A percentile compares a stretch with the other conserved stretches of the same genome.
These are phyloP conservation scores for Styphnolobium japonicum DNA, from an alignment of 306 rosid genomes.

Conservation along the genomic window DNA sequence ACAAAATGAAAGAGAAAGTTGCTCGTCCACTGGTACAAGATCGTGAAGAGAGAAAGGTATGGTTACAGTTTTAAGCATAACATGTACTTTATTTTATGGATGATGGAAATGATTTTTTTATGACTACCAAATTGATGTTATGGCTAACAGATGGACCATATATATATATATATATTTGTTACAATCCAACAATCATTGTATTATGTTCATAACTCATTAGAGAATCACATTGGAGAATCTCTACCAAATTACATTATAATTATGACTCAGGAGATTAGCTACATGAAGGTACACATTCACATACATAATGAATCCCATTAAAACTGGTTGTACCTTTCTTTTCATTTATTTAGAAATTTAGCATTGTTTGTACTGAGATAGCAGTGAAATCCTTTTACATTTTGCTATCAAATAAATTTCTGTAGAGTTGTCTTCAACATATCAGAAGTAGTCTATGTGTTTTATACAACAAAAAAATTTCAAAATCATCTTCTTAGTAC, in stretches of 20 bases:
- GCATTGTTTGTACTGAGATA: neutral
- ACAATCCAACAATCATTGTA: neutral
- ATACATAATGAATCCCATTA: neutral
- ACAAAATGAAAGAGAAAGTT: slow-evolving; percentile 70
- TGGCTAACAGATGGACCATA: neutral
- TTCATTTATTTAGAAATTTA: neutral
- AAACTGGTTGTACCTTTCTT: neutral
- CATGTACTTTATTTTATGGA: neutral
- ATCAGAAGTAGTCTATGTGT: neutral
- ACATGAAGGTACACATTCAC: neutral
- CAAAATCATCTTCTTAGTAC: neutral
- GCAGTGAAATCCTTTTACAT: neutral
- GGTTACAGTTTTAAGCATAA: neutral
- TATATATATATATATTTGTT: no score
- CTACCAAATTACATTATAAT: slow-evolving; percentile 1
- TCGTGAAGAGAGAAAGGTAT: slow-evolving; percentile 71
- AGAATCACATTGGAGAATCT: neutral
- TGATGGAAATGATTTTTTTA: neutral
- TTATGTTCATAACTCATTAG: neutral
- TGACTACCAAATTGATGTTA: neutral
- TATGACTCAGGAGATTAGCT: slow-evolving; percentile 4
- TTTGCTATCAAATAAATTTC: neutral
- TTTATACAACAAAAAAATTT: neutral
- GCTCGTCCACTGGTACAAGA: slow-evolving; percentile 63
- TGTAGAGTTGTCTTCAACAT: neutral